These are phyloP conservation scores for Zelopaecilomyces penicillatus DNA, from an alignment of 2,329 filamentous ascomycete genomes.

Conservation along the genomic window DNA sequence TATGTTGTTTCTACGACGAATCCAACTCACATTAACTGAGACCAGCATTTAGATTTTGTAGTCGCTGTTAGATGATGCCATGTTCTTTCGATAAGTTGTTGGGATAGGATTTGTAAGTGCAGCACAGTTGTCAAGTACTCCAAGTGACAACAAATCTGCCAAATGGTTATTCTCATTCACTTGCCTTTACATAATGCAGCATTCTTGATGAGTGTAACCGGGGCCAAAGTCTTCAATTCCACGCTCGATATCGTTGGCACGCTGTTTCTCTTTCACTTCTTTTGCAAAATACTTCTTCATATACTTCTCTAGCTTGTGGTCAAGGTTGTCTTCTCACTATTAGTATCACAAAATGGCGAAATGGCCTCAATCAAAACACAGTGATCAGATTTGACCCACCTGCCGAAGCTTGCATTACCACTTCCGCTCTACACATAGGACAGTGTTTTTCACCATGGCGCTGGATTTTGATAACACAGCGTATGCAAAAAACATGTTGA, in stretches of 20 bases:
- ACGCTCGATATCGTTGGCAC: constrained; percentile 66
- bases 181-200: constrained; percentile 52
- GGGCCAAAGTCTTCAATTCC: constrained; percentile 65
- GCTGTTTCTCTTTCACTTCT: constrained; percentile 59
- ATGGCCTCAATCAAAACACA: too few species aligned
- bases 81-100: too few species aligned
- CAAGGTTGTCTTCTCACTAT: constrained; percentile 51
- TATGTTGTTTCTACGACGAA: too few species aligned
- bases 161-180: too few species aligned
- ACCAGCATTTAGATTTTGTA: too few species aligned
- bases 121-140: too few species aligned
- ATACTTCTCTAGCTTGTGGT: constrained; percentile 58
- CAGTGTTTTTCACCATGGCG: constrained; percentile 59
- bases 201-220: constrained; percentile 51
- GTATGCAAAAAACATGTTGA: constrained; percentile 72
- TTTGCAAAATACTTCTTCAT: constrained; percentile 68
- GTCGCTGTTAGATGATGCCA: too few species aligned
- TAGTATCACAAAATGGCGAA: too few species aligned
- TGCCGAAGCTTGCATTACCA: constrained; percentile 61
- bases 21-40: too few species aligned
- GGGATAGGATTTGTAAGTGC: too few species aligned
- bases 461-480: constrained; percentile 75
- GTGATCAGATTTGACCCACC: constrained; percentile 34
- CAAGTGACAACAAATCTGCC: too few species aligned
- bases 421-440: constrained; percentile 66